Conservation (phyloP, 306 rosid genomes). For the Prunus kanzakura region DNA sequence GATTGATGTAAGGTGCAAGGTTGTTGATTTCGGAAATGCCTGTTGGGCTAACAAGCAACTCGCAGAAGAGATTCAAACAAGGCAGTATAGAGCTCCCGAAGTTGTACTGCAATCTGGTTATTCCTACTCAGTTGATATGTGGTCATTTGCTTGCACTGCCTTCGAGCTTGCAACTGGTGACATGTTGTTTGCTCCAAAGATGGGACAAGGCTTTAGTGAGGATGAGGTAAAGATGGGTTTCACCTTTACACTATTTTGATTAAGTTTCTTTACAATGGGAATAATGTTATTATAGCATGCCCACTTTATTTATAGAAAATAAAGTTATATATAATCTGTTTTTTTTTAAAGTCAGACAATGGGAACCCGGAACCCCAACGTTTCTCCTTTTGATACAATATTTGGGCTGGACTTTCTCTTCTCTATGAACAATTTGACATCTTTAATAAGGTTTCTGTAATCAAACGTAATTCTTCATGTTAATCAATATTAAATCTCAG, state of each 20-base stretch:
- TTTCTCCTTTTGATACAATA: background rate
- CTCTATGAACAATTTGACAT: background rate
- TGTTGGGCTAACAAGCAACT: conserved; percentile 79
- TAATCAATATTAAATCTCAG: background rate
- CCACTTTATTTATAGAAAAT: background rate
- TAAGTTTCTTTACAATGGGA: background rate
- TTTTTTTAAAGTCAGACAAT: background rate
- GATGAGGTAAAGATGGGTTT: conserved; percentile 71
- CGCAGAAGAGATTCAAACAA: conserved; percentile 84
- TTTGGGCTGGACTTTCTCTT: background rate
- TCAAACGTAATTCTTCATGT: background rate
- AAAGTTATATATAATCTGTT: background rate
- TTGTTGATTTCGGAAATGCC: conserved; percentile 94
- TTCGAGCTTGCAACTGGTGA: conserved; percentile 98
- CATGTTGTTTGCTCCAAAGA: conserved; percentile 84
- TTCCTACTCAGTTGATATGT: conserved; percentile 83
- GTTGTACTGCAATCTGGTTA: conserved; percentile 78
- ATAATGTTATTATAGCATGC: background rate
- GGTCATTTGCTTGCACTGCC: conserved; percentile 93
- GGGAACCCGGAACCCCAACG: background rate
- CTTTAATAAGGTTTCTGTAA: conserved; percentile 9
- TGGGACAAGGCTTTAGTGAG: conserved; percentile 79
- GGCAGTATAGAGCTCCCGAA: conserved; percentile 98
- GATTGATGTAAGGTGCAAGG: conserved; percentile 80
- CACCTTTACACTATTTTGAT: background rate